Evolutionary conservation across 108 stramenopile genomes (phyloP).

Genomic region (Pseudonitzschia pungens): DNA sequence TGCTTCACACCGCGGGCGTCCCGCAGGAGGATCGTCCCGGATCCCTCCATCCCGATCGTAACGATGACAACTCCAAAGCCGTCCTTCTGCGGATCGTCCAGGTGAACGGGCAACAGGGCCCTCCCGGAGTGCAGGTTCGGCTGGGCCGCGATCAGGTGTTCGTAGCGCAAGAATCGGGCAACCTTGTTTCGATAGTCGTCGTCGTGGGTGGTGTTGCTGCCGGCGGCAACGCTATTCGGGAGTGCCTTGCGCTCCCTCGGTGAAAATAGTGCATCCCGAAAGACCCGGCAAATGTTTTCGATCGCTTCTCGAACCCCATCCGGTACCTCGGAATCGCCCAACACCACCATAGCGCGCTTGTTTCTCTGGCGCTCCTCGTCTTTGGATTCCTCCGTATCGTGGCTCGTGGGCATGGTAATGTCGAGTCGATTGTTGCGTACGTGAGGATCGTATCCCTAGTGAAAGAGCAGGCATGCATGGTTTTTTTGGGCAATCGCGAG

Average conservation of each 20-base stretch:
- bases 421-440: conserved; percentile 30
- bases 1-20: conserved; percentile 11
- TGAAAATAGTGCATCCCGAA: background rate
- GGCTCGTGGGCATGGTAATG: conserved; percentile 29
- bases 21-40: conserved; percentile 19
- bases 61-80: conserved; percentile 56
- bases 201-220: background rate
- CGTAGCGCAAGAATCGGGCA: conserved; percentile 3
- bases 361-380: conserved; percentile 27
- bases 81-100: conserved; percentile 49
- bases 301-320: conserved; percentile 28
- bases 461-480: background rate
- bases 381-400: background rate
- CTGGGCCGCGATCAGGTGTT: conserved; percentile 41
- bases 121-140: conserved; percentile 53
- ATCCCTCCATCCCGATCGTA: conserved; percentile 36
- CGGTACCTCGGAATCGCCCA: conserved; percentile 20
- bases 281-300: conserved; percentile 21
- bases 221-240: background rate
- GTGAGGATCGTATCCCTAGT: conserved; percentile 25
- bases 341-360: conserved; percentile 35
- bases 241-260: background rate
- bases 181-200: background rate
- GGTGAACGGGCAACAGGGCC: conserved; percentile 36
- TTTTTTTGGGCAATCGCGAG: background rate